Evolutionary conservation across 805 yeast genomes (phyloP).

Genomic region (Pichia membranifaciens): DNA sequence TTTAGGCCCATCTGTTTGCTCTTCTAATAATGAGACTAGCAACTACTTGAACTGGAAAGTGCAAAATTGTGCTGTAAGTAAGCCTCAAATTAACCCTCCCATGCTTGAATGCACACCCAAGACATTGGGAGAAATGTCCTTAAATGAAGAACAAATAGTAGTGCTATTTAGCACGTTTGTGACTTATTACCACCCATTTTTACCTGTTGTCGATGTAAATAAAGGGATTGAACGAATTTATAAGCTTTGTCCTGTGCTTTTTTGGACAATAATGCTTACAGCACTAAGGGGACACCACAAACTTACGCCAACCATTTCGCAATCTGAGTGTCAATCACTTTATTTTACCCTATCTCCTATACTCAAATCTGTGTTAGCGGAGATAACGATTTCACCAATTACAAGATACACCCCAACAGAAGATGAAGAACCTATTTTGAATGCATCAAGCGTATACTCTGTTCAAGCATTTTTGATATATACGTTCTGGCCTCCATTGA

Average conservation of each 20-base stretch:
- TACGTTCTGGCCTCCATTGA: conserved; percentile 94
- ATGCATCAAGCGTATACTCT: conserved; percentile 86
- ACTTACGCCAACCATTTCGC: conserved; percentile 17
- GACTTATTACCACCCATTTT: conserved; percentile 69
- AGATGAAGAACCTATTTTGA: conserved; percentile 73
- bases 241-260: conserved; percentile 75
- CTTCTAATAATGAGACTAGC: neutral
- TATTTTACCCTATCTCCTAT: conserved; percentile 59
- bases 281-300: conserved; percentile 62
- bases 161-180: conserved; percentile 65
- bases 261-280: conserved; percentile 89
- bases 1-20: neutral
- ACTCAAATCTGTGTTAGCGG: conserved; percentile 74
- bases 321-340: conserved; percentile 31
- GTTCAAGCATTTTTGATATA: conserved; percentile 88
- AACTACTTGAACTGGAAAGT: conserved; percentile 15
- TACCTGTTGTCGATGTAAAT: conserved; percentile 80
- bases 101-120: conserved; percentile 57
- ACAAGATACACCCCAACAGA: conserved; percentile 77
- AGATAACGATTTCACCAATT: conserved; percentile 84
- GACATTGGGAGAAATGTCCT: conserved; percentile 59
- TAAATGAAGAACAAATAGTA: conserved; percentile 56
- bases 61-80: conserved; percentile 20
- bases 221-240: conserved; percentile 81
- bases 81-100: conserved; percentile 18